Conservation (phyloP, 345 rosid genomes). For the Euphorbia pulcherrima region DNA sequence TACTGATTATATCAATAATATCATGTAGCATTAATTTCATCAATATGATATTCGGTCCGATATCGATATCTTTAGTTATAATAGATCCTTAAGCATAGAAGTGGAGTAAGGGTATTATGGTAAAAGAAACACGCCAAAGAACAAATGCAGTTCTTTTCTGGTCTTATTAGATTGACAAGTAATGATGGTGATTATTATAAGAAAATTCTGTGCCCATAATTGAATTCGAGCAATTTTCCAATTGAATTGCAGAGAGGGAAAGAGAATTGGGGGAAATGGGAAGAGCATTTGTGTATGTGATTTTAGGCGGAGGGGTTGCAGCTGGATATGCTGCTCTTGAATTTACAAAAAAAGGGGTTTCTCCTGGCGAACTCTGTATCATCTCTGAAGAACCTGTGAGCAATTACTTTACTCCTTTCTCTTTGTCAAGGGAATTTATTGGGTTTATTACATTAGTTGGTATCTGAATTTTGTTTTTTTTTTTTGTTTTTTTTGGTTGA, state of each 20-base stretch:
- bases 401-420: not conserved
- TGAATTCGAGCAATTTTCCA: not conserved
- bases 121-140: not conserved
- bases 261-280: slow-evolving; percentile 49
- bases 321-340: slow-evolving; percentile 98
- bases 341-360: slow-evolving; percentile 67
- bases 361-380: slow-evolving; percentile 87
- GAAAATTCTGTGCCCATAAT: not conserved
- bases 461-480: slow-evolving; percentile 1
- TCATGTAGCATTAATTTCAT: no score
- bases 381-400: slow-evolving; percentile 88
- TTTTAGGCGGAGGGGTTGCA: slow-evolving; percentile 92
- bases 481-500: not conserved
- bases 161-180: not conserved
- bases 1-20: no score
- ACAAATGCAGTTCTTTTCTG: not conserved
- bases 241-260: not conserved
- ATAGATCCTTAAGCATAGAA: not conserved
- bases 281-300: slow-evolving; percentile 92
- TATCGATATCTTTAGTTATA: no score
- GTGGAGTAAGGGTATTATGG: not conserved
- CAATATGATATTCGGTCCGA: no score
- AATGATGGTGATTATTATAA: not conserved
- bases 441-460: slow-evolving; percentile 7
- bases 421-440: not conserved